These are phyloP conservation scores for Bretschneidera sinensis DNA, from an alignment of 345 rosid species.

Conservation along the genomic window DNA sequence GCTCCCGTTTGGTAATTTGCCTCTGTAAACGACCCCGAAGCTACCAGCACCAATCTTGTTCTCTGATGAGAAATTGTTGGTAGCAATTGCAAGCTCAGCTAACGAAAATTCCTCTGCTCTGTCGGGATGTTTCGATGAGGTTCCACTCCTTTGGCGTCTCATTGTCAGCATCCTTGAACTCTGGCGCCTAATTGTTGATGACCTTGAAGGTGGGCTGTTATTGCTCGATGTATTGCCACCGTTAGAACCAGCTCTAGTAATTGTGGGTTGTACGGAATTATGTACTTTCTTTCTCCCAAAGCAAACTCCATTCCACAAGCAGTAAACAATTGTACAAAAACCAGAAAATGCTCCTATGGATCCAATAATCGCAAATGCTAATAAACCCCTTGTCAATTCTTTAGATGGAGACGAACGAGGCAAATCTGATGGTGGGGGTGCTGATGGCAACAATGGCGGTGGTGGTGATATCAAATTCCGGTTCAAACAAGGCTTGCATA, in stretches of 20 bases:
- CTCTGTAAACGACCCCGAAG: conserved; percentile 79
- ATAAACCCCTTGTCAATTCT: conserved; percentile 46
- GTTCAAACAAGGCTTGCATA: conserved; percentile 42
- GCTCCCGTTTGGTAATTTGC: conserved; percentile 62
- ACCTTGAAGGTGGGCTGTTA: conserved; percentile 50
- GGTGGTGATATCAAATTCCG: conserved; percentile 12
- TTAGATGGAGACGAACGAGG: conserved; percentile 34
- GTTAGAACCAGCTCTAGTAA: conserved; percentile 59
- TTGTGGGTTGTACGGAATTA: conserved; percentile 91
- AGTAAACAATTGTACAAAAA: conserved; percentile 53
- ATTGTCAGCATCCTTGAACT: conserved; percentile 52
- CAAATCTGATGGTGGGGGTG: conserved; percentile 4
- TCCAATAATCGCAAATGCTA: conserved; percentile 74
- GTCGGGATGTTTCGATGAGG: conserved; percentile 77
- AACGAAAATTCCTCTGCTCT: conserved; percentile 73
- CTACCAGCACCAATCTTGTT: conserved; percentile 92
- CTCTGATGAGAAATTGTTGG: conserved; percentile 61
- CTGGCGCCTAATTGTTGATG: conserved; percentile 71
- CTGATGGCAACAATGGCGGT: conserved; percentile 8
- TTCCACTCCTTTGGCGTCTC: conserved; percentile 92
- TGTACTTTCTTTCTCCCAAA: conserved; percentile 80
- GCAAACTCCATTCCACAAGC: conserved; percentile 75
- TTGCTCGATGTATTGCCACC: conserved; percentile 44
- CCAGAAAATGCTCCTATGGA: conserved; percentile 62
- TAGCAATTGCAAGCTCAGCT: conserved; percentile 68